Percentiles rank a stretch among this genome's conserved stretches.
Evolutionary conservation across 148 eudicot genomes (phyloP).

Genomic region (Chenopodium formosanum): DNA sequence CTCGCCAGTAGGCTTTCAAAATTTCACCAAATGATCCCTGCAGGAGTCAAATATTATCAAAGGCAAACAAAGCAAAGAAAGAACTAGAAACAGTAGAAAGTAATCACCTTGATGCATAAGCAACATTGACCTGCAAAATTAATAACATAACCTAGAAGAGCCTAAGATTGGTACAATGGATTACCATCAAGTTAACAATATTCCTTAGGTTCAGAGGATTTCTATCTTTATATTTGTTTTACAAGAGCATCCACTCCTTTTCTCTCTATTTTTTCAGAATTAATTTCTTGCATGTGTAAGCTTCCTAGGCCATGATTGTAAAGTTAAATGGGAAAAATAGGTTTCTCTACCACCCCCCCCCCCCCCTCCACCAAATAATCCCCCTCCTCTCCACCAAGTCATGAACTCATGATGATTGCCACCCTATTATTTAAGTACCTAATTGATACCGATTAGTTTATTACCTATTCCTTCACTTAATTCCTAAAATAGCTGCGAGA

Average conservation of each 20-base stretch:
- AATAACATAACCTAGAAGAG: neutral
- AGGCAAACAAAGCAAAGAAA: conserved; percentile 9
- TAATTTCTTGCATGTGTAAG: neutral
- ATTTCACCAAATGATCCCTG: conserved; percentile 99
- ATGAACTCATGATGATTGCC: neutral
- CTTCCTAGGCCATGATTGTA: too few relatives aligned
- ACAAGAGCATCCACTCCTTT: too few relatives aligned
- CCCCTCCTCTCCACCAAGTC: too few relatives aligned
- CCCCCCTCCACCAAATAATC: too few relatives aligned
- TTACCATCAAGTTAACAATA: neutral
- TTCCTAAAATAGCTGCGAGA: too few relatives aligned
- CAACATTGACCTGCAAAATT: neutral
- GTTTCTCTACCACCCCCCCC: too few relatives aligned
- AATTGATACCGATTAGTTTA: neutral
- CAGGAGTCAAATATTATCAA: conserved; percentile 26
- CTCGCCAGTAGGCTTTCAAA: conserved; percentile 91
- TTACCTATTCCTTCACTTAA: neutral
- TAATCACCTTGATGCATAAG: conserved; percentile 1
- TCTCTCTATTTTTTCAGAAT: too few relatives aligned
- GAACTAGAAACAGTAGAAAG: neutral
- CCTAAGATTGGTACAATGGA: neutral
- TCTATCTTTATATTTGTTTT: neutral
- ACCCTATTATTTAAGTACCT: neutral
- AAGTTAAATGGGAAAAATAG: too few relatives aligned
- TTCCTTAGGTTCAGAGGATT: neutral